phyloP scores from a whole-genome alignment of 2,329 filamentous ascomycete genomes.

The Thielaviopsis punctulata region DNA sequence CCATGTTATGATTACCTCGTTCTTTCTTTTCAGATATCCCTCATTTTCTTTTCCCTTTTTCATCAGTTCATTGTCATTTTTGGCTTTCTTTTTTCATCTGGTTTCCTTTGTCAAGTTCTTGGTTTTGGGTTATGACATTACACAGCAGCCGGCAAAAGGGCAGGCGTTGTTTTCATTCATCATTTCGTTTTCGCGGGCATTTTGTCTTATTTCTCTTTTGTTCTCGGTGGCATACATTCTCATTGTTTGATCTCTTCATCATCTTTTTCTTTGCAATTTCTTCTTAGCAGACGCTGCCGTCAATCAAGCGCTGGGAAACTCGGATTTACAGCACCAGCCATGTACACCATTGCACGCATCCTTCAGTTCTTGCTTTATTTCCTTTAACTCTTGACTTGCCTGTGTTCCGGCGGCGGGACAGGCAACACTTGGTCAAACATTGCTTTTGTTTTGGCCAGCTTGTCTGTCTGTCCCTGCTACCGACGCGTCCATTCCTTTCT shows the following conservation, averaged over 20 bases:
- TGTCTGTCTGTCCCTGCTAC: neutral
- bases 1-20: neutral
- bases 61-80: constrained; percentile 2
- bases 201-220: neutral
- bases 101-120: neutral
- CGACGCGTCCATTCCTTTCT: neutral
- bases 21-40: neutral
- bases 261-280: constrained; percentile 2
- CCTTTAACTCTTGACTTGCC: neutral
- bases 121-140: neutral
- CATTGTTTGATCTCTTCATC: neutral
- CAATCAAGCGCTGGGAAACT: neutral
- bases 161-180: neutral
- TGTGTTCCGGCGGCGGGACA: neutral
- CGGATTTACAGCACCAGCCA: neutral
- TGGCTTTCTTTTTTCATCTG: neutral
- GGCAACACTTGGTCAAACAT: neutral
- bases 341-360: neutral
- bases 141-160: neutral
- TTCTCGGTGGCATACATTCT: neutral
- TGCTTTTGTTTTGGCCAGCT: neutral
- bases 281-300: neutral
- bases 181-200: neutral
- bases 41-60: constrained; percentile 10
- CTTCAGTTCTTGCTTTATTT: neutral